Evolutionary conservation across 768 basidiomycete genomes (phyloP).

Genomic region (Tephrocybe sp.): DNA sequence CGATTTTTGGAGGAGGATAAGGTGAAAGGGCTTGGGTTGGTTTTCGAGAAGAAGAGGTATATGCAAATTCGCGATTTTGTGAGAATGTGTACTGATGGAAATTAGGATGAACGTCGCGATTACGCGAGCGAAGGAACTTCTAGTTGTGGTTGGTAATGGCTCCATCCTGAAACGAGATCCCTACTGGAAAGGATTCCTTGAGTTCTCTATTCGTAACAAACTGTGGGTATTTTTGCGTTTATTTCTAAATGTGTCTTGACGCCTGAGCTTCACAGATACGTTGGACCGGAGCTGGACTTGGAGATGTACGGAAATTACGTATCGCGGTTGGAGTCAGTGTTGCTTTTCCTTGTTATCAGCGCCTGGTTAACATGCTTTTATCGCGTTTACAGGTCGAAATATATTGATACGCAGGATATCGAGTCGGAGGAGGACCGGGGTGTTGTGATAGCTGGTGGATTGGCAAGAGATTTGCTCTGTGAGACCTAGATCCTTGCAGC

Average conservation of each 20-base stretch:
- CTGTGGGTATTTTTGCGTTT: slow-evolving; percentile 38
- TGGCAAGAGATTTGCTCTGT: slow-evolving; percentile 31
- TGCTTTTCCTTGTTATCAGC: background rate
- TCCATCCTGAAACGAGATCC: slow-evolving; percentile 41
- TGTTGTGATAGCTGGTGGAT: slow-evolving; percentile 30
- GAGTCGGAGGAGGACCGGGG: slow-evolving; percentile 32
- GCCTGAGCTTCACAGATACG: slow-evolving; percentile 32
- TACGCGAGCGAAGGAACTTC: slow-evolving; percentile 53
- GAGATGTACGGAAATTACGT: slow-evolving; percentile 50
- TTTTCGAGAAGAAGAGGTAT: slow-evolving; percentile 48
- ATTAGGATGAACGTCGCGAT: slow-evolving; percentile 55
- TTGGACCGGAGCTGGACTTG: slow-evolving; percentile 41
- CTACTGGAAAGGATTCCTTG: slow-evolving; percentile 51
- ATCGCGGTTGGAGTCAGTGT: slow-evolving; percentile 44
- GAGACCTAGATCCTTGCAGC: too few relatives aligned
- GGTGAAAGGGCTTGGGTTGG: slow-evolving; percentile 43
- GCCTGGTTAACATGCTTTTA: background rate
- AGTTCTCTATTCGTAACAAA: slow-evolving; percentile 46
- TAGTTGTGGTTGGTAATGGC: slow-evolving; percentile 49
- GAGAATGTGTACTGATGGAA: background rate
- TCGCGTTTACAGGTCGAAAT: slow-evolving; percentile 19
- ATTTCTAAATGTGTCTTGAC: background rate
- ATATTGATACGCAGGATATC: slow-evolving; percentile 15
- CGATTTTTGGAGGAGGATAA: slow-evolving; percentile 50
- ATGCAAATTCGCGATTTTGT: slow-evolving; percentile 3